Base-by-base conservation (phyloP, 2,329 filamentous ascomycete species). In the Exophiala dermatitidis region DNA sequence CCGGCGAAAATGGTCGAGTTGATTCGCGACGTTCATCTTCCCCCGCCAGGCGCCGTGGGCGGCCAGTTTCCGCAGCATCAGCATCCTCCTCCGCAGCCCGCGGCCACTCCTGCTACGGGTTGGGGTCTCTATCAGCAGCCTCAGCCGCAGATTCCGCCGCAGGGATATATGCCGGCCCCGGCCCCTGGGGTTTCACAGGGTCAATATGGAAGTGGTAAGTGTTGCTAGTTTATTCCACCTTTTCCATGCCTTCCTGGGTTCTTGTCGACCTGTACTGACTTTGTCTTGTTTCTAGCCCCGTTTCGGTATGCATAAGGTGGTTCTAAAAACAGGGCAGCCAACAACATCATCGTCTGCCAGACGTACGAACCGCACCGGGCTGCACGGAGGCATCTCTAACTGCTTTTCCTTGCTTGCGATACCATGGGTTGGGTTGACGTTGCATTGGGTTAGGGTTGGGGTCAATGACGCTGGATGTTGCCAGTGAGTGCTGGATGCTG, bases 1-100 rank as follows among this genome's bases (percentile, higher is more conserved):
- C 73, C 89, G 0, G 74, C 82, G 33, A 83, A 79, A 54, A 76
- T 96, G 72, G 84, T 93, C 4, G 79, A 81, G 32, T 74, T 96
- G 38, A 74, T 98, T 26, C 79, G 83, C 32, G 61, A 64, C 43
- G 52, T 62, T 12, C 60, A 61, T 40, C 38, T 64, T 3, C 62
- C 62, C 28, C 75, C 93, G 6, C 86, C 86, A 0, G 79, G 81
- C 3, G 68, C 67, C 30, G 66, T 71, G 33, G 63, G 66, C 12
- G 47, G 49, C 28, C 53, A 53, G 12, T 19, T 19, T 19, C 19
- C 19, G 19, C 19, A 19, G 19, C 19, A 19, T 19, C 48, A 50
- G 28, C 50, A 46, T 30, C 56, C 53, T n/a, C 50, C 54, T 8
- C 45, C 56, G 37, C 19, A 19, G 19, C 56, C 49, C 26, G 36